Percentiles rank a stretch among this genome's conserved stretches.
These are phyloP conservation scores for Xylariaceae sp. DNA, from an alignment of 2,329 filamentous ascomycete species.

Conservation along the genomic window DNA sequence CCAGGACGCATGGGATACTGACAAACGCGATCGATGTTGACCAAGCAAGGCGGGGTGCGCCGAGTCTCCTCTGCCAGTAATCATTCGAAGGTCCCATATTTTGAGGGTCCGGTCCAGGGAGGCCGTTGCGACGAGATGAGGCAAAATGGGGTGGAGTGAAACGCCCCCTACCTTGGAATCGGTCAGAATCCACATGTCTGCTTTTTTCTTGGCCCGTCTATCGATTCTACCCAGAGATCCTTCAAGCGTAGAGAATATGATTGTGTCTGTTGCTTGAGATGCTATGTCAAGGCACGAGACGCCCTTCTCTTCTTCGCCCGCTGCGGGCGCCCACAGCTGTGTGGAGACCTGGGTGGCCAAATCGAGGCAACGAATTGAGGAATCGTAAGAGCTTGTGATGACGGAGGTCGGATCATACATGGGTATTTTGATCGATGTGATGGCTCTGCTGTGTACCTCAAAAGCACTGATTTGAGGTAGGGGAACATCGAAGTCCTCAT, in stretches of 20 bases:
- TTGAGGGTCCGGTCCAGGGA: constrained; percentile 85
- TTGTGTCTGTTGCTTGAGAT: constrained; percentile 59
- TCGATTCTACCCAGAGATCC: constrained; percentile 80
- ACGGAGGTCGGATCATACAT: constrained; percentile 67
- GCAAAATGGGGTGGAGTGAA: constrained; percentile 69
- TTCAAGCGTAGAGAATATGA: constrained; percentile 84
- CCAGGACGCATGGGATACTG: constrained; percentile 90
- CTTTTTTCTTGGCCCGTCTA: constrained; percentile 53
- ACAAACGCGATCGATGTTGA: constrained; percentile 75
- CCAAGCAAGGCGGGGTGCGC: constrained; percentile 65
- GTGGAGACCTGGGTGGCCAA: constrained; percentile 71
- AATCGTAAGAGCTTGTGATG: constrained; percentile 87
- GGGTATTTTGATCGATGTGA: constrained; percentile 76
- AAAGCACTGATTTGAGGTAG: constrained; percentile 82
- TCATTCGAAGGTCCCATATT: constrained; percentile 79
- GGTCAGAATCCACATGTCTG: constrained; percentile 67
- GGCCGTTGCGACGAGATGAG: constrained; percentile 81
- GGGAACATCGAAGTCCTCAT: constrained; percentile 60
- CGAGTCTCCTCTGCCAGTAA: constrained; percentile 56
- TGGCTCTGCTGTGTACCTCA: constrained; percentile 84
- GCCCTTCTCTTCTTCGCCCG: constrained; percentile 65
- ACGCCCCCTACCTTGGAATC: constrained; percentile 97
- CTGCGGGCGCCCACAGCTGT: constrained; percentile 72
- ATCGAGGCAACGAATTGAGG: constrained; percentile 81
- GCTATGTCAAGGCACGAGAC: constrained; percentile 82